Evolutionary conservation across 331 rosid species (phyloP).

Genomic region (Acacia concinna): DNA sequence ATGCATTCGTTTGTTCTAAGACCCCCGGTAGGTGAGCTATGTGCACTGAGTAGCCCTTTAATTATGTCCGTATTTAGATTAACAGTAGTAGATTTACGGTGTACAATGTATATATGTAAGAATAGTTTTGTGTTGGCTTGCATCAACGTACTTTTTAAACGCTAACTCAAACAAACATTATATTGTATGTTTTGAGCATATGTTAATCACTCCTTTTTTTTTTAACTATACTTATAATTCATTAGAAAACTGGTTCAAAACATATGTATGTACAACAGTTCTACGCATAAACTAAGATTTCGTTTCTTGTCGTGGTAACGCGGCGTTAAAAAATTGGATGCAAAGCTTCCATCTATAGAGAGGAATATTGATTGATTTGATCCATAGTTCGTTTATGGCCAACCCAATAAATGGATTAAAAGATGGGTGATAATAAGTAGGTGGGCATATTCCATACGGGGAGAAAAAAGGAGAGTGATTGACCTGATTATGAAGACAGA

Average conservation of each 20-base stretch:
- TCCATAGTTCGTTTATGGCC: background rate
- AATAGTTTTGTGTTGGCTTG: too few species aligned
- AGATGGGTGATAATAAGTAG: background rate
- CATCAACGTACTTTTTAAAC: too few species aligned
- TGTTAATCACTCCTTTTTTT: background rate
- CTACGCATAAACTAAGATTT: background rate
- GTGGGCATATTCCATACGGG: background rate
- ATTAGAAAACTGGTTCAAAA: background rate
- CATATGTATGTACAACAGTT: background rate
- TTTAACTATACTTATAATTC: too few species aligned
- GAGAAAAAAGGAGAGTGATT: background rate
- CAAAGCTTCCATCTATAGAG: conserved; percentile 5
- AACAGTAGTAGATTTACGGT: too few species aligned
- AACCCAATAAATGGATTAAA: background rate
- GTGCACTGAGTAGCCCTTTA: too few species aligned
- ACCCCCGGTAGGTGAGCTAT: too few species aligned
- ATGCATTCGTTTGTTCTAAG: too few species aligned
- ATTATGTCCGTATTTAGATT: too few species aligned
- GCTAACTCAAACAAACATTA: too few species aligned
- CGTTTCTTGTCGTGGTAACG: background rate
- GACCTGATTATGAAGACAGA: background rate
- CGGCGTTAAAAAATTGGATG: conserved; percentile 19
- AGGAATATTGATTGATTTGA: background rate
- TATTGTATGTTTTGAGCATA: too few species aligned
- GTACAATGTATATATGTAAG: too few species aligned